Conservation (phyloP, 192 early-diverging fungal genomes). For the Gorgonomyces haynaldii region DNA sequence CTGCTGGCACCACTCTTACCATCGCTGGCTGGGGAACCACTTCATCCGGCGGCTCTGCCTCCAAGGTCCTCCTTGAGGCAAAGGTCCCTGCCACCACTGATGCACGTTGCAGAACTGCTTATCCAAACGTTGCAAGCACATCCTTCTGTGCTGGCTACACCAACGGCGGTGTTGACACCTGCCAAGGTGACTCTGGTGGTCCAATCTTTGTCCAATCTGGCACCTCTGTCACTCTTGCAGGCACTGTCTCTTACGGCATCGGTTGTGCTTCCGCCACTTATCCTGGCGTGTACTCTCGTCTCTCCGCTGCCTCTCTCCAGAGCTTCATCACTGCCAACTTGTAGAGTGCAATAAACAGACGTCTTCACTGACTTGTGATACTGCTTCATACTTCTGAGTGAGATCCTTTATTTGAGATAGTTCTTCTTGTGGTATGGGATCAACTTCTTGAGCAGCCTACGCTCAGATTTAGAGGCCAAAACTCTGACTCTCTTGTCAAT, state of each 20-base stretch:
- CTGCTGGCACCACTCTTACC: neutral
- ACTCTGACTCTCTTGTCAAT: conserved; percentile 25
- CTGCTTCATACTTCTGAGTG: too few species aligned
- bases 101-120: neutral
- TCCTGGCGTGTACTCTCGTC: neutral
- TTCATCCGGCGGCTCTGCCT: neutral
- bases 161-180: neutral
- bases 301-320: neutral
- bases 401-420: conserved; percentile 24
- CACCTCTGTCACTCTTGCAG: neutral
- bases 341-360: too few species aligned
- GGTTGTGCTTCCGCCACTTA: neutral
- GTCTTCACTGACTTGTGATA: too few species aligned
- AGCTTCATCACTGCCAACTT: neutral
- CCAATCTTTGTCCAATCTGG: neutral
- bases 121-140: neutral
- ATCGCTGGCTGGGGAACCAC: neutral
- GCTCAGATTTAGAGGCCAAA: conserved; percentile 20
- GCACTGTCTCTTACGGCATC: neutral
- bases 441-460: conserved; percentile 21
- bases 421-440: conserved; percentile 38
- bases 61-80: neutral
- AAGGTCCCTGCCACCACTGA: neutral
- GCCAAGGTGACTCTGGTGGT: neutral
- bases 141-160: neutral